phyloP scores from a whole-genome alignment of 768 basidiomycete species.

The Mycena kentingensis region DNA sequence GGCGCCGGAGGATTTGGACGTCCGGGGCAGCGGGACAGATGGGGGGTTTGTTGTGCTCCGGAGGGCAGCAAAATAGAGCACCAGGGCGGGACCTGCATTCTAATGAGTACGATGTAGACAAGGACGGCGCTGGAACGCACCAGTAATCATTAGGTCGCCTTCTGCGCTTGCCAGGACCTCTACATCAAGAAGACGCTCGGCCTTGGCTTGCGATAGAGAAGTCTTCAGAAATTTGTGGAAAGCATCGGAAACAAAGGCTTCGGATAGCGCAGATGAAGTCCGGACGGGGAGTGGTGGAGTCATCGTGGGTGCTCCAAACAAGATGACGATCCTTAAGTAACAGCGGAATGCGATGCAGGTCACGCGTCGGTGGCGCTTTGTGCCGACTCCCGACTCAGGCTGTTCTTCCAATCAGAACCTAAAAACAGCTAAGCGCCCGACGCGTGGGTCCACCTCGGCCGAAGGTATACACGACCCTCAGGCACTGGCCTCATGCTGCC shows the following conservation, averaged over 20 bases:
- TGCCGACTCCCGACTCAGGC: no score
- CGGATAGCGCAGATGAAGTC: constrained; percentile 46
- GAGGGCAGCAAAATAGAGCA: constrained; percentile 83
- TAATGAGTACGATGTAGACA: not conserved
- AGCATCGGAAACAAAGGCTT: constrained; percentile 69
- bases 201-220: constrained; percentile 76
- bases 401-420: no score
- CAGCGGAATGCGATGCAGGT: not conserved
- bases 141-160: constrained; percentile 84
- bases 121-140: constrained; percentile 38
- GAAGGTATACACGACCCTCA: no score
- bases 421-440: no score
- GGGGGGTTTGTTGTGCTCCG: constrained; percentile 75
- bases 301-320: not conserved
- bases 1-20: constrained; percentile 39
- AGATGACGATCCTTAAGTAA: not conserved
- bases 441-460: no score
- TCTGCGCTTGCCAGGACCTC: constrained; percentile 77
- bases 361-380: not conserved
- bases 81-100: constrained; percentile 69
- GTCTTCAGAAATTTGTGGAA: constrained; percentile 85
- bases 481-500: no score
- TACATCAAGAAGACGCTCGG: constrained; percentile 70
- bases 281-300: constrained; percentile 1
- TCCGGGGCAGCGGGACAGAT: constrained; percentile 75